These are phyloP conservation scores for Chytriomyces sp. DNA, from an alignment of 192 early-diverging fungal genomes.

Conservation along the genomic window DNA sequence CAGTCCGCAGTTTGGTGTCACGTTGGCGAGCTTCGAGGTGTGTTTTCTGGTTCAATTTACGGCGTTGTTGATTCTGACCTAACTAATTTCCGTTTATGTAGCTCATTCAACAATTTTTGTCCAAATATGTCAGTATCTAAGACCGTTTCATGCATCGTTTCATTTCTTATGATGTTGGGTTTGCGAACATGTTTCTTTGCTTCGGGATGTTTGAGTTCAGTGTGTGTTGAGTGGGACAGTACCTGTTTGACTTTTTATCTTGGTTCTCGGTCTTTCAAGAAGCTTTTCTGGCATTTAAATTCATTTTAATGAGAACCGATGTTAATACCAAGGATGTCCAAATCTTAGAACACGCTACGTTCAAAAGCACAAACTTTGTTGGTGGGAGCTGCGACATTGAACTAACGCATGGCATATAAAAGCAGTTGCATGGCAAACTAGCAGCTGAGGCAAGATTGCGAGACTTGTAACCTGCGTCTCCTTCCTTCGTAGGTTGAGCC, in stretches of 20 bases:
- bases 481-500: no score
- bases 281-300: neutral
- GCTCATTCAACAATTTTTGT: conserved; percentile 25
- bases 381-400: no score
- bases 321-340: no score
- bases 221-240: neutral
- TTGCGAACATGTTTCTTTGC: neutral
- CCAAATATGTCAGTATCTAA: conserved; percentile 19
- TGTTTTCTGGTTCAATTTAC: neutral
- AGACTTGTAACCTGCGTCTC: no score
- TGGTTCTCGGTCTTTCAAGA: neutral
- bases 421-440: no score
- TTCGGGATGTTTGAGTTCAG: neutral
- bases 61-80: neutral
- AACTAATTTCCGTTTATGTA: neutral
- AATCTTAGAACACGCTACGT: no score
- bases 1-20: conserved; percentile 96
- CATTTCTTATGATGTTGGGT: conserved; percentile 5
- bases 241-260: neutral
- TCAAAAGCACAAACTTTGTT: no score
- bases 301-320: no score
- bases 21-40: conserved; percentile 84
- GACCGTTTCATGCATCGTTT: no score
- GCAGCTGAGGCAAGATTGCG: no score
- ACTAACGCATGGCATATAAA: no score